These are phyloP conservation scores for Ambrosia trifida DNA, from an alignment of 129 eudicot genomes.

Conservation along the genomic window DNA sequence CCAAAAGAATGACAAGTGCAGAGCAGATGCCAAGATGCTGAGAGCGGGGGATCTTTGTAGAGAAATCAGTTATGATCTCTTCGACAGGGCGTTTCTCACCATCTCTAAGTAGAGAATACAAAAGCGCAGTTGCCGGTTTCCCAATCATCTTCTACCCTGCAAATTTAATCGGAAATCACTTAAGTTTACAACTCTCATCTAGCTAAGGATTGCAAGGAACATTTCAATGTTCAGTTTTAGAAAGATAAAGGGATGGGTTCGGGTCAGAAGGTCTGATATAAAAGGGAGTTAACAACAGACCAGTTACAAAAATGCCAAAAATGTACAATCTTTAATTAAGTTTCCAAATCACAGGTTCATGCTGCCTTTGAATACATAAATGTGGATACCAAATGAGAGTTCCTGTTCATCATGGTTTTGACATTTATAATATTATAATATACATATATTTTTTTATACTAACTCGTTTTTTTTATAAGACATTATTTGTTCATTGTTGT, in stretches of 20 bases:
- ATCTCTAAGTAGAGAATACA: conserved; percentile 55
- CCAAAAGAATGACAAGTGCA: conserved; percentile 70
- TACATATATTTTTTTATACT: too few species aligned
- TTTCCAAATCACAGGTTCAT: too few species aligned
- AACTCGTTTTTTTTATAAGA: too few species aligned
- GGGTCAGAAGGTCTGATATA: too few species aligned
- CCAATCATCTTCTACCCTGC: conserved; percentile 33
- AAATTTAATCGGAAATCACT: neutral
- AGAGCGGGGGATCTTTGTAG: conserved; percentile 48
- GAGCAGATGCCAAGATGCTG: conserved; percentile 51
- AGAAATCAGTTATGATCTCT: conserved; percentile 60
- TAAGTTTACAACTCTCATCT: neutral
- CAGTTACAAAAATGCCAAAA: too few species aligned
- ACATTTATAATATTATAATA: too few species aligned
- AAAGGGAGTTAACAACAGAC: too few species aligned
- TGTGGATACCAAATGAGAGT: too few species aligned
- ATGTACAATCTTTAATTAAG: too few species aligned
- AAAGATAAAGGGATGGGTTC: neutral
- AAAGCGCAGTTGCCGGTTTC: conserved; percentile 34
- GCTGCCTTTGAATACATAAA: too few species aligned
- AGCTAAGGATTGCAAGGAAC: neutral
- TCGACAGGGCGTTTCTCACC: conserved; percentile 64
- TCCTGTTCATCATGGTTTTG: too few species aligned
- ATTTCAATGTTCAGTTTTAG: neutral
- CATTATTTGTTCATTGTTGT: too few species aligned